phyloP scores from a whole-genome alignment of 257 asterid species.

The Salvia hispanica region DNA sequence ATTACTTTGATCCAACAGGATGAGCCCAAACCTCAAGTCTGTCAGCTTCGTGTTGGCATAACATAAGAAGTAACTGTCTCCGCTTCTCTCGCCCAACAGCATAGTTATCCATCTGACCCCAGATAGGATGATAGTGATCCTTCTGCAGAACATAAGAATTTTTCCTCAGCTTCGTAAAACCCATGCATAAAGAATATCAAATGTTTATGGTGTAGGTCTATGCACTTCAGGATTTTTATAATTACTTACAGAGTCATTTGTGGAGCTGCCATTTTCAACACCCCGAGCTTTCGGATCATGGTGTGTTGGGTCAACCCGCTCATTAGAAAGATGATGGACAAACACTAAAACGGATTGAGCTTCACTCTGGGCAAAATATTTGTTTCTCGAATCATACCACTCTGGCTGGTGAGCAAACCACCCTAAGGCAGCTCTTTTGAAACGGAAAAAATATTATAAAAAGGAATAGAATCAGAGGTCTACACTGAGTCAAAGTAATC shows the following conservation, averaged over 20 bases:
- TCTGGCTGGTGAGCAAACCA: slow-evolving; percentile 96
- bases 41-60: slow-evolving; percentile 95
- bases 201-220: slow-evolving; percentile 14
- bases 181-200: slow-evolving; percentile 18
- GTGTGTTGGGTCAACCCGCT: slow-evolving; percentile 57
- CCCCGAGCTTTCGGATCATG: slow-evolving; percentile 59
- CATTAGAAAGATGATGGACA: slow-evolving; percentile 79
- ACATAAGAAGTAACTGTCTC: slow-evolving; percentile 84
- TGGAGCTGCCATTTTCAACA: slow-evolving; percentile 64
- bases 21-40: slow-evolving; percentile 99
- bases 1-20: slow-evolving; percentile 86
- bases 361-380: slow-evolving; percentile 81
- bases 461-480: not conserved
- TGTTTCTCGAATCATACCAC: slow-evolving; percentile 79
- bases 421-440: slow-evolving; percentile 77
- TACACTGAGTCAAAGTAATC: not conserved
- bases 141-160: slow-evolving; percentile 53
- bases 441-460: not conserved
- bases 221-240: slow-evolving; percentile 32
- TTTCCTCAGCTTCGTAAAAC: slow-evolving; percentile 27
- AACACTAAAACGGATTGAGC: slow-evolving; percentile 83
- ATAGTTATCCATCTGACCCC: slow-evolving; percentile 96
- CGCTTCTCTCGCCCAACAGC: slow-evolving; percentile 85
- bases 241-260: slow-evolving; percentile 66
- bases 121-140: slow-evolving; percentile 86